phyloP scores from a whole-genome alignment of 2,329 filamentous ascomycete species.

The Claviceps sp. region DNA sequence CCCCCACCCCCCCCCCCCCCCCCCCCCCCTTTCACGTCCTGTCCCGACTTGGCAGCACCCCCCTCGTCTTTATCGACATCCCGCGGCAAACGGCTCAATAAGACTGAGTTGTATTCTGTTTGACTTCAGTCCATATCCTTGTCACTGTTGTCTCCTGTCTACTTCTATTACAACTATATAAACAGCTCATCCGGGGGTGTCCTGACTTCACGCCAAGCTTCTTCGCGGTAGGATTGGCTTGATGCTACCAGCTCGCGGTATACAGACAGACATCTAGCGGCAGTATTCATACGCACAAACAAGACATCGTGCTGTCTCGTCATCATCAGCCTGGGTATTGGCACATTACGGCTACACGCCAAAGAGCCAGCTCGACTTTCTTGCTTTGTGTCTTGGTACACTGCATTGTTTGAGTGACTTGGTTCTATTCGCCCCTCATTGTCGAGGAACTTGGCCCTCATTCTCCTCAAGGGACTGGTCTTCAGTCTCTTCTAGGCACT shows the following conservation, averaged over 20 bases:
- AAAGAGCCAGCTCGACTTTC: slow-evolving; percentile 1
- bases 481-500: no score
- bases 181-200: neutral
- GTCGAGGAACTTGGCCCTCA: neutral
- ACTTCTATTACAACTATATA: neutral
- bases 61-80: neutral
- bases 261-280: neutral
- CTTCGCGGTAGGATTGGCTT: neutral
- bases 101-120: neutral
- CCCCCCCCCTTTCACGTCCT: neutral
- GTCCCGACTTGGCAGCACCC: neutral
- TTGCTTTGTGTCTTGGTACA: slow-evolving; percentile 9
- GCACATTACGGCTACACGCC: slow-evolving; percentile 1
- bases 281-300: neutral
- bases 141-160: neutral
- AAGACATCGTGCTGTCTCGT: neutral
- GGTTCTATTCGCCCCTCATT: neutral
- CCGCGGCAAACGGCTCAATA: neutral
- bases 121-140: neutral
- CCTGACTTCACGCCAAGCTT: neutral
- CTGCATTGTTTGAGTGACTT: slow-evolving; percentile 9
- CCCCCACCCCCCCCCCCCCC: neutral
- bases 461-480: neutral
- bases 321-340: neutral
- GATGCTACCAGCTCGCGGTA: neutral